phyloP scores from a whole-genome alignment of 257 asterid species.

The Orobanche coerulescens region DNA sequence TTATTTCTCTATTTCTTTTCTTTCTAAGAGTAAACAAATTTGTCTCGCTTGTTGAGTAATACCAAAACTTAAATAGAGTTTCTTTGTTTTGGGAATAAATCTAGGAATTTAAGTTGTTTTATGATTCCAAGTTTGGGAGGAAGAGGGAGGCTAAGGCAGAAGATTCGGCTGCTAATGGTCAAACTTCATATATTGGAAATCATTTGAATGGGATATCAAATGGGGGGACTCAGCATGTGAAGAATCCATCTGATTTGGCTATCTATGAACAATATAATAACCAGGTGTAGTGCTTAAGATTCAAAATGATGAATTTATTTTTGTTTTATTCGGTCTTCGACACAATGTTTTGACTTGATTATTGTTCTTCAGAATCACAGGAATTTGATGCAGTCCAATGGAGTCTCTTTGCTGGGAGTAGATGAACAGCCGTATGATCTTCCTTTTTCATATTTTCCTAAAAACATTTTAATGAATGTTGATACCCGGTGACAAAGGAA shows the following conservation, averaged over 20 bases:
- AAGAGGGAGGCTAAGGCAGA: slow-evolving; percentile 43
- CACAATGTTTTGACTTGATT: slow-evolving; percentile 19
- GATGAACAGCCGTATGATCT: slow-evolving; percentile 58
- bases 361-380: slow-evolving; percentile 43
- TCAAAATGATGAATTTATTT: background rate
- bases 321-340: slow-evolving; percentile 14
- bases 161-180: slow-evolving; percentile 37
- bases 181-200: slow-evolving; percentile 27
- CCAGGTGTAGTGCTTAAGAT: slow-evolving; percentile 46
- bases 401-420: slow-evolving; percentile 41
- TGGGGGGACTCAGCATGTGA: slow-evolving; percentile 39
- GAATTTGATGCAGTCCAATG: slow-evolving; percentile 37
- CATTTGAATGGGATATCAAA: slow-evolving; percentile 29
- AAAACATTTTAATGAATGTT: background rate
- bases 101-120: slow-evolving; percentile 83
- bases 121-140: slow-evolving; percentile 96
- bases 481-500: background rate
- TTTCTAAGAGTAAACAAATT: slow-evolving; percentile 13
- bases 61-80: slow-evolving; percentile 29
- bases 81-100: slow-evolving; percentile 28
- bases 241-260: slow-evolving; percentile 63
- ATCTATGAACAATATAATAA: slow-evolving; percentile 64
- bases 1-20: background rate
- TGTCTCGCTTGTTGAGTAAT: slow-evolving; percentile 3
- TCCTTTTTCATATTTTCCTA: slow-evolving; percentile 11